Evolutionary conservation across 176 grass and related monocot genomes (phyloP).

Genomic region (Themeda triandra): DNA sequence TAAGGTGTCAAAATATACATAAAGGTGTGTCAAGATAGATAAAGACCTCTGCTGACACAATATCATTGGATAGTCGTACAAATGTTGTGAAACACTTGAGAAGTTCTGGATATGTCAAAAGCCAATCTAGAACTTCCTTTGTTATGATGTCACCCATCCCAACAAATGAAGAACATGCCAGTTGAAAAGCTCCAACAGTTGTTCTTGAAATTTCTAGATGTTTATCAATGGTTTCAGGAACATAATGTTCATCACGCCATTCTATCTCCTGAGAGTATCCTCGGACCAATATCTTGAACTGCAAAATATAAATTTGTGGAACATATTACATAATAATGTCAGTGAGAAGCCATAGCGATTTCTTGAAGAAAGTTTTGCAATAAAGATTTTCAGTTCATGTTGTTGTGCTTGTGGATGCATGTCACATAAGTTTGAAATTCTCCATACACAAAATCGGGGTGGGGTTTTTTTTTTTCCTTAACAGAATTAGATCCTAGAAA

Average conservation of each 20-base stretch:
- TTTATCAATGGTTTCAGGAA: conserved; percentile 8
- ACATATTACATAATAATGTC: background rate
- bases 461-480: background rate
- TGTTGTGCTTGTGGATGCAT: background rate
- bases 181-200: background rate
- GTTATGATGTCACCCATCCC: background rate
- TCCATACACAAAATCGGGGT: background rate
- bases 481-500: too few relatives aligned
- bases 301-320: background rate
- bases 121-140: background rate
- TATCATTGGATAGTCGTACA: conserved; percentile 14
- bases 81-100: background rate
- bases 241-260: conserved; percentile 12
- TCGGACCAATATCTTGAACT: background rate
- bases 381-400: background rate
- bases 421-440: background rate
- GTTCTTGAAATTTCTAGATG: background rate
- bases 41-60: conserved; percentile 12
- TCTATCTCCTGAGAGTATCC: background rate
- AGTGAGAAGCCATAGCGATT: background rate
- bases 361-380: background rate
- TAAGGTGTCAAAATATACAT: background rate
- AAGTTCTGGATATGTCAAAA: conserved; percentile 2
- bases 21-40: background rate
- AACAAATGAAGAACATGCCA: conserved; percentile 2